Percentiles rank a stretch among this genome's conserved stretches.
phyloP scores from a whole-genome alignment of 1,284 basidiomycete genomes.

The Chalciporus sp. region DNA sequence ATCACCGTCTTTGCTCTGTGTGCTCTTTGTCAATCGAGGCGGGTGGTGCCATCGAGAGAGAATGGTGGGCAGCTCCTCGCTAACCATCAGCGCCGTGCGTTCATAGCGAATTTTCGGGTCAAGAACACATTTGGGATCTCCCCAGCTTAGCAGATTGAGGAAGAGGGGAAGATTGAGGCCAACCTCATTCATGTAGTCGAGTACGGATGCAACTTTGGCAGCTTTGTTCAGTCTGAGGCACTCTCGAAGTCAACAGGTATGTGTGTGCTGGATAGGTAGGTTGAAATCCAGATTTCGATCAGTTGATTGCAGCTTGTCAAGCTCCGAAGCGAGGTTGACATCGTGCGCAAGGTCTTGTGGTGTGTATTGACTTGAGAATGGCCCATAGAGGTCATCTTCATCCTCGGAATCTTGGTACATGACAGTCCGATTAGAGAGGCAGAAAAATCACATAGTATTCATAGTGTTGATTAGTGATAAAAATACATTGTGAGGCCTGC shows the following conservation, averaged over 20 bases:
- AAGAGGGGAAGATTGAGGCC: slow-evolving; percentile 6
- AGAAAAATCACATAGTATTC: neutral
- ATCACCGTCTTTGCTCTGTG: slow-evolving; percentile 12
- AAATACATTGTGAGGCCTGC: neutral
- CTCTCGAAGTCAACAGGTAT: neutral
- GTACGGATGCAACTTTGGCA: neutral
- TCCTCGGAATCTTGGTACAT: neutral
- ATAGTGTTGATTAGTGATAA: neutral
- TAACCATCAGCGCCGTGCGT: no score
- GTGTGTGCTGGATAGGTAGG: neutral
- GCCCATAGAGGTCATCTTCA: neutral
- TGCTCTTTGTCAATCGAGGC: no score
- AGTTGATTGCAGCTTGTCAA: neutral
- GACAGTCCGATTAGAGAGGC: neutral
- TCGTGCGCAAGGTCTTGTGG: neutral
- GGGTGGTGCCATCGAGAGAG: no score
- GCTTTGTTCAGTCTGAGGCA: neutral
- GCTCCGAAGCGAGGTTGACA: neutral
- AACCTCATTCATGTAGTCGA: neutral
- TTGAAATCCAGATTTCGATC: neutral
- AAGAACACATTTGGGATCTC: neutral
- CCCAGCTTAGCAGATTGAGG: slow-evolving; percentile 3
- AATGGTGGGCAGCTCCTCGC: no score
- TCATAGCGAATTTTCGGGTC: no score
- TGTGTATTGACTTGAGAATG: neutral